phyloP scores from a whole-genome alignment of 2,329 filamentous ascomycete genomes.

The Penicillium expansum region DNA sequence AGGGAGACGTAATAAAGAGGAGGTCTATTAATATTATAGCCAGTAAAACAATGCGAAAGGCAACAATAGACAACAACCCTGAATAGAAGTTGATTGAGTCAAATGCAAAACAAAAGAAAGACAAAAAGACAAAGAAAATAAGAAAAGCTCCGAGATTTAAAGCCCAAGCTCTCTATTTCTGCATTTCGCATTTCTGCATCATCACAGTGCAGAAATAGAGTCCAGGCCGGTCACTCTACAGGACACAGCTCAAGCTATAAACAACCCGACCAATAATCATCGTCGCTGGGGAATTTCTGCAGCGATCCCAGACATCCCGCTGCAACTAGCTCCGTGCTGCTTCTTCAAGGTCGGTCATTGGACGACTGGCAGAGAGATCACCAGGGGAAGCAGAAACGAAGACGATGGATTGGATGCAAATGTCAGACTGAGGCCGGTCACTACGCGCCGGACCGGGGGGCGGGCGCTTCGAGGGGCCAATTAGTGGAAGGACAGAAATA shows the following conservation, averaged over 20 bases:
- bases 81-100: constrained; percentile 2
- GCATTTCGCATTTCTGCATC: constrained; percentile 6
- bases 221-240: background rate
- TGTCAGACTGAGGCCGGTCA: constrained; percentile 4
- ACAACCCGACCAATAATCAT: constrained; percentile 14
- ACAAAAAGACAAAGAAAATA: background rate
- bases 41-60: constrained; percentile 20
- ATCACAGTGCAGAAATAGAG: constrained; percentile 1
- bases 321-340: background rate
- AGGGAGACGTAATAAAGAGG: constrained; percentile 2
- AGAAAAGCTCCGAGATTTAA: background rate
- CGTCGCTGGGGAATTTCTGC: constrained; percentile 9
- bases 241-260: constrained; percentile 2
- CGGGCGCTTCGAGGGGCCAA: constrained; percentile 21
- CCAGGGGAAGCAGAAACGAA: constrained; percentile 1
- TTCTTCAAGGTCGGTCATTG: constrained; percentile 6
- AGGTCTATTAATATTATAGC: constrained; percentile 19
- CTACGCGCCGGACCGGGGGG: constrained; percentile 19
- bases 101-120: background rate
- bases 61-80: background rate
- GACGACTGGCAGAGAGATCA: constrained; percentile 6
- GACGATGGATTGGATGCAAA: constrained; percentile 12
- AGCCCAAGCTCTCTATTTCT: constrained; percentile 16
- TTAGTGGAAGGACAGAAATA: constrained; percentile 16
- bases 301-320: constrained; percentile 19